Base-by-base conservation (phyloP, 495 filamentous ascomycete genomes). In the Symbiotaphrina buchneri region DNA sequence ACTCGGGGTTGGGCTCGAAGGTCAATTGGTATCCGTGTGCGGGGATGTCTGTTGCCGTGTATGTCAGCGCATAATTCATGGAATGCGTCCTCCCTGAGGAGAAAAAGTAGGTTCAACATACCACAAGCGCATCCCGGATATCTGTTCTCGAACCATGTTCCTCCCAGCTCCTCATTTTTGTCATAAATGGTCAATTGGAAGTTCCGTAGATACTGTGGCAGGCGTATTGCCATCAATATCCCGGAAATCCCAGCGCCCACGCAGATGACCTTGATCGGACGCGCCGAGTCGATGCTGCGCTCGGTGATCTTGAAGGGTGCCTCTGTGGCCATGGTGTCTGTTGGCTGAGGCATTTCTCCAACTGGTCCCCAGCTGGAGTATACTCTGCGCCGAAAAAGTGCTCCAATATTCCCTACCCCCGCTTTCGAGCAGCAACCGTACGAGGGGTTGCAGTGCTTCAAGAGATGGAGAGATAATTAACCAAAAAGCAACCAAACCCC, bases 11-110 rank as follows among this genome's bases (percentile, higher is more conserved):
- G 2, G 71, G 68, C 8, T 56, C 54, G 40, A 77, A 78, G 13
- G 58, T 62, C 2, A 63, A 63, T 41, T 75, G 70, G 42, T 80
- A 80, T 10, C 64, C 64, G 52, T 80, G 71, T 1, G 74, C 57
- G 5, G 71, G 71, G n/a, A 76, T 66, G 46, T 79, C 74, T 30
- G 28, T 13, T 16, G 3, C 11, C 13, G 5, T 11, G 10, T 6
- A 18, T 10, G 28, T n/a, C 3, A 4, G 15, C 21, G 4, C 4
- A 18, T 18, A 30, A 18, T 4, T 4, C 3, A 10, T 10, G 28
- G 3, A 8, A 25, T 13, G 8, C 13, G 22, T 25, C 8, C 13
- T 8, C 8, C 22, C 8, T 13, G 13, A 25, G 13, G 8, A 8
- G 22, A 25, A 25, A 8, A 25, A 25, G 8, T 25, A n/a, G 22